These are phyloP conservation scores for Globisporangium mamillatum DNA, from an alignment of 352 stramenopile genomes.

Conservation along the genomic window DNA sequence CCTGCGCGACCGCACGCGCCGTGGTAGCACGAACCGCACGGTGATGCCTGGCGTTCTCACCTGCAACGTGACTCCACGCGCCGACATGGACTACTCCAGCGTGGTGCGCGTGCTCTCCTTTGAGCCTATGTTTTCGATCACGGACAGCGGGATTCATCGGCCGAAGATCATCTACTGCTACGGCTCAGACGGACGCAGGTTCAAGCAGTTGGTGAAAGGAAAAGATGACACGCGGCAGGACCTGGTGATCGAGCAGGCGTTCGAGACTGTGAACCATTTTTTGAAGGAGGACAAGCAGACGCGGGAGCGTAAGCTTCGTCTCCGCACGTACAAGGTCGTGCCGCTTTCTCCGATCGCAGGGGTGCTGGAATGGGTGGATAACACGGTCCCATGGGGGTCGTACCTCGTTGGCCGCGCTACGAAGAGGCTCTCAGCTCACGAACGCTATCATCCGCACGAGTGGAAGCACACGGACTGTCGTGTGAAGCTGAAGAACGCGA, in stretches of 20 bases:
- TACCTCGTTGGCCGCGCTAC: conserved; percentile 77
- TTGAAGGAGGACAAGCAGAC: conserved; percentile 66
- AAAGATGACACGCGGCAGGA: conserved; percentile 88
- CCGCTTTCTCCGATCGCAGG: conserved; percentile 89
- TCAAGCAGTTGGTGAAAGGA: conserved; percentile 96
- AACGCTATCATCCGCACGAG: conserved; percentile 94
- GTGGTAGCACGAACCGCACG: conserved; percentile 26
- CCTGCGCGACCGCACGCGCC: conserved; percentile 52
- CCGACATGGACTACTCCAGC: conserved; percentile 80
- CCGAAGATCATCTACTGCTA: conserved; percentile 98
- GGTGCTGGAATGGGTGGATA: conserved; percentile 98
- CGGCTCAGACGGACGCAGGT: conserved; percentile 89
- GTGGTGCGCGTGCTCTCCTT: conserved; percentile 89
- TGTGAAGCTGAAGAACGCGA: conserved; percentile 65
- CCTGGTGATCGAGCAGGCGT: conserved; percentile 89
- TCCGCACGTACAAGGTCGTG: conserved; percentile 97
- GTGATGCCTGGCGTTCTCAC: conserved; percentile 83
- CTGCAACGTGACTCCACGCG: conserved; percentile 50
- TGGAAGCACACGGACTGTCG: conserved; percentile 88
- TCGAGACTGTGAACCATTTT: conserved; percentile 89
- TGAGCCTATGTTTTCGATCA: conserved; percentile 91
- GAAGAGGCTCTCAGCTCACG: conserved; percentile 81
- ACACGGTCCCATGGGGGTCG: conserved; percentile 93
- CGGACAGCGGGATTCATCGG: conserved; percentile 93
- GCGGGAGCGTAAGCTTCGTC: conserved; percentile 63